Evolutionary conservation across 257 asterid species (phyloP).

Genomic region (Linaria vulgaris): DNA sequence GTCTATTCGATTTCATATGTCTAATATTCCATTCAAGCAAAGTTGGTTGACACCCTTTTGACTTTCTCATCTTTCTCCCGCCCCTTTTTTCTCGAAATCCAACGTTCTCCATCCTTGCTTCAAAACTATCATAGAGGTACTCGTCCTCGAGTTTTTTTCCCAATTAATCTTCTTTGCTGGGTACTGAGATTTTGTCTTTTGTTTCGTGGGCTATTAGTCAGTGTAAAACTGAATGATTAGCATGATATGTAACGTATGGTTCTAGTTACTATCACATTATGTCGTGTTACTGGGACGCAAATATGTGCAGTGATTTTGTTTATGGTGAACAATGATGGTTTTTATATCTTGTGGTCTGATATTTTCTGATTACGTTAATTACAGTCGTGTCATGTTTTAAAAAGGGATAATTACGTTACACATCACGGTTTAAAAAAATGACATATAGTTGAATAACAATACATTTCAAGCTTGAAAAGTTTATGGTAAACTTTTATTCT

Average conservation of each 20-base stretch:
- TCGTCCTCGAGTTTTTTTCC: not conserved
- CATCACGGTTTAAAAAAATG: too few species aligned
- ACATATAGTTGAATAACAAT: too few species aligned
- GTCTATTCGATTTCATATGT: slow-evolving; percentile 26
- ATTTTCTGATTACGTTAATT: too few species aligned
- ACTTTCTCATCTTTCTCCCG: slow-evolving; percentile 26
- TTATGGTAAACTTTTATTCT: too few species aligned
- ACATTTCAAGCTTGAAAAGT: too few species aligned
- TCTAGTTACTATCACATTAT: slow-evolving; percentile 24
- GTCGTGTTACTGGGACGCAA: slow-evolving; percentile 16
- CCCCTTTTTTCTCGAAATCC: slow-evolving; percentile 16
- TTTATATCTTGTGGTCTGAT: too few species aligned
- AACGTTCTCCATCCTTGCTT: slow-evolving; percentile 10
- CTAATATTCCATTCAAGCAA: slow-evolving; percentile 34
- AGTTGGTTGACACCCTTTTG: slow-evolving; percentile 41
- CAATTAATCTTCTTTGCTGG: slow-evolving; percentile 40
- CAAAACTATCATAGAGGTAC: not conserved
- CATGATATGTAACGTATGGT: not conserved
- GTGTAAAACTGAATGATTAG: slow-evolving; percentile 25
- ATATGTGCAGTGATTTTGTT: slow-evolving; percentile 14
- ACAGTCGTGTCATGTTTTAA: too few species aligned
- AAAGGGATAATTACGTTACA: too few species aligned
- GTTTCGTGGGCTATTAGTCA: slow-evolving; percentile 34
- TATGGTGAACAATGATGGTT: not conserved
- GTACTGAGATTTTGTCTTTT: slow-evolving; percentile 29